Percentiles rank a stretch among this genome's conserved stretches.
Evolutionary conservation across 129 eudicot species (phyloP).

Genomic region (Chrysanthemum seticuspe): DNA sequence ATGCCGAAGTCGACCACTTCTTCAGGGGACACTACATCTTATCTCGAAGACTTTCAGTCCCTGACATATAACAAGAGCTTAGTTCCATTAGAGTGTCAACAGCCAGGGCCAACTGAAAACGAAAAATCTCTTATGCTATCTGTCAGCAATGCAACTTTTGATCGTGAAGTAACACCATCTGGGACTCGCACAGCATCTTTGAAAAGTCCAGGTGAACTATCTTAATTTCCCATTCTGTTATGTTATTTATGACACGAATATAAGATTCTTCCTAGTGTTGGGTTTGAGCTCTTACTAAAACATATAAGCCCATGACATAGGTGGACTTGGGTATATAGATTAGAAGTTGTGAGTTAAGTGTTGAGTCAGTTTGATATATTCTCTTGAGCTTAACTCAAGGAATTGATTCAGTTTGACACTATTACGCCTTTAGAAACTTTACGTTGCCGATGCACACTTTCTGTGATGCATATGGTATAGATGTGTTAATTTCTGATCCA

Average conservation of each 20-base stretch:
- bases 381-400: background rate
- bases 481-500: background rate
- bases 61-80: conserved; percentile 60
- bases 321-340: background rate
- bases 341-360: background rate
- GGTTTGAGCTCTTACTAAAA: no score
- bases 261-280: background rate
- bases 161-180: conserved; percentile 35
- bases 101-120: conserved; percentile 28
- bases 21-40: conserved; percentile 42
- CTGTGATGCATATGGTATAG: background rate
- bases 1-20: conserved; percentile 43
- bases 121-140: conserved; percentile 30
- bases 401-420: no score
- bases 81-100: conserved; percentile 53
- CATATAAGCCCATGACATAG: no score
- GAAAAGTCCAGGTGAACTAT: conserved; percentile 50
- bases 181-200: conserved; percentile 39
- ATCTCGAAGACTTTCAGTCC: conserved; percentile 51
- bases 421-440: no score
- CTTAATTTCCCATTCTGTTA: background rate
- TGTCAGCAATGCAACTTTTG: conserved; percentile 23
- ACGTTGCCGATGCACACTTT: no score
- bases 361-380: background rate
- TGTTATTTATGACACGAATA: background rate